Conservation (phyloP, 176 grass and related monocot species). For the Elaeis guineensis region DNA sequence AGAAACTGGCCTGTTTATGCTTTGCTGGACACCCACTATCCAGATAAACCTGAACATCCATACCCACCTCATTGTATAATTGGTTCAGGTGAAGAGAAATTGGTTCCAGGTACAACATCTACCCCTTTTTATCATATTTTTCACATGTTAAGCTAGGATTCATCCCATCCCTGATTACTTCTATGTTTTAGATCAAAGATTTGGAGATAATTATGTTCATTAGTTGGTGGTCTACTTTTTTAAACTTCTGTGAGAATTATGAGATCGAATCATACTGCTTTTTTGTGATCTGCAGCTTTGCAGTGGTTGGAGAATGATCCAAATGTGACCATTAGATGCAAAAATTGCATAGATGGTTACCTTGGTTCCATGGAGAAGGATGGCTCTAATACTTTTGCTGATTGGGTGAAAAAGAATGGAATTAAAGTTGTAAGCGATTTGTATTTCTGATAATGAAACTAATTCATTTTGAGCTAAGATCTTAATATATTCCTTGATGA, state of each 20-base stretch:
- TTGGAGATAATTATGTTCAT: too few species aligned
- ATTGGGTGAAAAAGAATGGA: constrained; percentile 60
- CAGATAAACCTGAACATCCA: constrained; percentile 69
- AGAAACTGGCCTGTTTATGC: constrained; percentile 74
- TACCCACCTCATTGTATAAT: constrained; percentile 94
- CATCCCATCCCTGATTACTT: neutral
- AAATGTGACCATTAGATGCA: constrained; percentile 68
- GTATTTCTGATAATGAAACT: neutral
- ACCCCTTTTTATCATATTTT: neutral
- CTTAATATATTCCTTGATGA: neutral
- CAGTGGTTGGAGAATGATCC: constrained; percentile 79
- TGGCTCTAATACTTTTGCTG: constrained; percentile 63
- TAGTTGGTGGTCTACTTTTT: too few species aligned
- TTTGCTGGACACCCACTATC: constrained; percentile 67
- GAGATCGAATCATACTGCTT: neutral
- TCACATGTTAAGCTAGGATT: neutral
- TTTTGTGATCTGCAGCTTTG: constrained; percentile 41
- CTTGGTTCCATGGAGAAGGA: constrained; percentile 61
- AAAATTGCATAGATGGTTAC: constrained; percentile 80
- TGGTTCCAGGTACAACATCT: constrained; percentile 54
- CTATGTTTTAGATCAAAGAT: too few species aligned
- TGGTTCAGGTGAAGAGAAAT: constrained; percentile 72
- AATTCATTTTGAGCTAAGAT: constrained; percentile 4
- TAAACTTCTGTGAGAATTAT: neutral
- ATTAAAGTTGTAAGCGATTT: constrained; percentile 54